phyloP scores from a whole-genome alignment of 768 basidiomycete genomes.

The Auriculariales sp. region DNA sequence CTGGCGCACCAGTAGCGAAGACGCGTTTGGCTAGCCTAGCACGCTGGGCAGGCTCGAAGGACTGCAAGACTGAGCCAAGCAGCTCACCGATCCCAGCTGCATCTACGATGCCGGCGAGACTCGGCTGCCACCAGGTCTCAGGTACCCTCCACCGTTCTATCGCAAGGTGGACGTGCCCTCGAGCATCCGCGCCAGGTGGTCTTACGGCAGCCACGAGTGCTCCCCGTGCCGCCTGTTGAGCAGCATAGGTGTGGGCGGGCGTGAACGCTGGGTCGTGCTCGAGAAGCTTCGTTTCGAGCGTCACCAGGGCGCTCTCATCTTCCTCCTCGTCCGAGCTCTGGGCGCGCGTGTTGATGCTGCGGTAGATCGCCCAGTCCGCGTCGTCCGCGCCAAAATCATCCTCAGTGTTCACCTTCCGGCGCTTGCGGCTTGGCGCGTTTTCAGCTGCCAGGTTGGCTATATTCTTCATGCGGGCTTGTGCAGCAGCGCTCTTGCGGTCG shows the following conservation, averaged over 20 bases:
- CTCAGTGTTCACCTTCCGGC: conserved; percentile 38
- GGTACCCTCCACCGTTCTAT: conserved; percentile 83
- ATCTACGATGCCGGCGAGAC: conserved; percentile 80
- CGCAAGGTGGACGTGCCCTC: conserved; percentile 73
- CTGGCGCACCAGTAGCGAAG: conserved; percentile 75
- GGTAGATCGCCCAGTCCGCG: conserved; percentile 94
- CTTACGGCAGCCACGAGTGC: conserved; percentile 78
- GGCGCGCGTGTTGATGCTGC: conserved; percentile 71
- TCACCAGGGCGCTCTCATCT: conserved; percentile 52
- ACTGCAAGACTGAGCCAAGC: conserved; percentile 63
- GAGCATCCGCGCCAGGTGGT: conserved; percentile 61
- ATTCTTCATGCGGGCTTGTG: conserved; percentile 91
- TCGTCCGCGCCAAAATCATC: conserved; percentile 86
- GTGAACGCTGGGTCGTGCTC: conserved; percentile 78
- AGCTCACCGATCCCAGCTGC: conserved; percentile 92
- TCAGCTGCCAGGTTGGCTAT: conserved; percentile 88
- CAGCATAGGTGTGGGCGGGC: conserved; percentile 64
- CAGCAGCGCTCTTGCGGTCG: conserved; percentile 87
- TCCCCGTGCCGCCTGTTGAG: conserved; percentile 60
- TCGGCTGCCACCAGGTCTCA: conserved; percentile 85
- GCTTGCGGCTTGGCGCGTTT: conserved; percentile 61
- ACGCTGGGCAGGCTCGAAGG: conserved; percentile 57
- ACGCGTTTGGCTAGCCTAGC: conserved; percentile 73
- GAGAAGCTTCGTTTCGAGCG: conserved; percentile 70
- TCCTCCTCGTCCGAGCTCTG: conserved; percentile 86